Evolutionary conservation across 202 grass and related monocot genomes (phyloP), one percentile per base, ranked within the genome.

Genomic region (Elaeis oleifera): DNA sequence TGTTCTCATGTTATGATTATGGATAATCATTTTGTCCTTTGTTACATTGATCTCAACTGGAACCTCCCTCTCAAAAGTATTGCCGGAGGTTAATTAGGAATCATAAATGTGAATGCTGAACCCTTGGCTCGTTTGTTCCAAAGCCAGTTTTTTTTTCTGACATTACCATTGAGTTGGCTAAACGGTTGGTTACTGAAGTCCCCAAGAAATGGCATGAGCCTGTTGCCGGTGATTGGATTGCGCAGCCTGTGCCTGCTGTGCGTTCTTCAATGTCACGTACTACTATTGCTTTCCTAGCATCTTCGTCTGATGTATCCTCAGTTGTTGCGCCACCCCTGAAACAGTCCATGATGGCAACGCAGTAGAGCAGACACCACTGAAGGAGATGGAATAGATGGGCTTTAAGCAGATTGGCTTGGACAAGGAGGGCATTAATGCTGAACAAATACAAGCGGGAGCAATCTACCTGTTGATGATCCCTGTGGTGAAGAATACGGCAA

Each of bases 381-480:
- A 63, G 48, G 81, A 85, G 64, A 74, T 96, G 23, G 79, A 74
- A 75, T 52, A 66, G 3, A 88, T 90, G 79, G 91, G 91, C 53
- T 90, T 90, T 44, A 66, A 53, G 60, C 76, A 83, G 53, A 53
- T 59, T 65, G 84, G 85, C 24, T 75, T 96, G 60, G 90, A 96
- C 79, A 96, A 81, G 68, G 74, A 90, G 54, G 64, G 23, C 88
- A 49, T 79, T 96, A 21, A 78, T 79, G 76, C 55, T 67, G 70
- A 90, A 96, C 18, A 73, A 83, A 51, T 88, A 90, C n/a, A 60
- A 90, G 44, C 23, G 90, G 60, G 84, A 85, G 56, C 68, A 81
- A 50, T 83, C 79, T 20, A 20, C 20, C 20, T 60, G 39, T 90
- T 3, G 53, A 68, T 19, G 87, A 96, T 58, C 84, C 20, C 20